Percentiles rank a stretch among this genome's conserved stretches.
Evolutionary conservation across 2,329 filamentous ascomycete species (phyloP).

Genomic region (Sordariomycetes sp.): DNA sequence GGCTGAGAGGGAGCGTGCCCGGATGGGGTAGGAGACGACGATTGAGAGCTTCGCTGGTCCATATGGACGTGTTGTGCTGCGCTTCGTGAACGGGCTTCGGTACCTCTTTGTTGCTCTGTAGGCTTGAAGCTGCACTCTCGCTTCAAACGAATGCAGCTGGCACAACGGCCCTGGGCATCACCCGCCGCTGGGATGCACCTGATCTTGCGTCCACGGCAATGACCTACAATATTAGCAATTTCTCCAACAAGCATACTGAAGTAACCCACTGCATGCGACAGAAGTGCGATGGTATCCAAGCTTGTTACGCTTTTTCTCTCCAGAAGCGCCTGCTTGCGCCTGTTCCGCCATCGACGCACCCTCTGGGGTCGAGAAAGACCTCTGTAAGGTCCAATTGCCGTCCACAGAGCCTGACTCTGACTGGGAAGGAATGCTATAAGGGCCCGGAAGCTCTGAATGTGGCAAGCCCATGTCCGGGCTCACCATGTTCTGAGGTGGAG

Average conservation of each 20-base stretch:
- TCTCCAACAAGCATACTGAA: neutral
- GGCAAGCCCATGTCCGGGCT: neutral
- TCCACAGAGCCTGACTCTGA: too few species aligned
- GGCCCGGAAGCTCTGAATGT: too few species aligned
- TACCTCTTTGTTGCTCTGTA: constrained; percentile 64
- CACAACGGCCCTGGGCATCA: constrained; percentile 68
- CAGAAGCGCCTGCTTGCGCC: constrained; percentile 19
- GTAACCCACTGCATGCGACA: constrained; percentile 81
- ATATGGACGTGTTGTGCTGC: neutral
- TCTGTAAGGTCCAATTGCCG: constrained; percentile 28
- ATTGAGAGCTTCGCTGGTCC: neutral
- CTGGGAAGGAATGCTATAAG: too few species aligned
- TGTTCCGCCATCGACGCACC: constrained; percentile 26
- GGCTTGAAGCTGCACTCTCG: constrained; percentile 92
- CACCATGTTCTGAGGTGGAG: neutral
- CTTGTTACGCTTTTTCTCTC: constrained; percentile 67
- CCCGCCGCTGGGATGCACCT: constrained; percentile 71
- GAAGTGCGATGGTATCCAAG: constrained; percentile 92
- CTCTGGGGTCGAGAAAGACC: constrained; percentile 40
- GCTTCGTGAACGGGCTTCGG: constrained; percentile 31
- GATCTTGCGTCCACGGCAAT: constrained; percentile 90
- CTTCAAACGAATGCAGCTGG: constrained; percentile 88
- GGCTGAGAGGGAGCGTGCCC: neutral
- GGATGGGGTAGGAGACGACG: neutral
- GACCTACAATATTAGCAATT: constrained; percentile 43